Percentiles rank a stretch among this genome's conserved stretches.
These are phyloP conservation scores for Tubosaeta sp. DNA, from an alignment of 768 basidiomycete genomes.

Conservation along the genomic window DNA sequence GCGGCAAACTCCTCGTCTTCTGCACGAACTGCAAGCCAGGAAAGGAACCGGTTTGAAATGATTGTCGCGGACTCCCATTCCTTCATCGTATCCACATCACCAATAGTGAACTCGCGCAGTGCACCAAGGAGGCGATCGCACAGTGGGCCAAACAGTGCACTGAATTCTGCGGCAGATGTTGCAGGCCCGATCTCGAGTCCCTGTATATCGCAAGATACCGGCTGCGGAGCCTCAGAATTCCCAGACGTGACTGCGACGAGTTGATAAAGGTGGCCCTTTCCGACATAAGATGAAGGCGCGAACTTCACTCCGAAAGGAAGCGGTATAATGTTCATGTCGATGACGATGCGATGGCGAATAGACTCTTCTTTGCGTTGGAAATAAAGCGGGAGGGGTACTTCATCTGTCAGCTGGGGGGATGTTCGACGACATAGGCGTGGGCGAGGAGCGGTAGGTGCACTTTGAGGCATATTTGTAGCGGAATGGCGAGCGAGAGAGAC, in stretches of 20 bases:
- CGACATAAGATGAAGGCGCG: conserved; percentile 47
- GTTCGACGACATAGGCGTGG: conserved; percentile 14
- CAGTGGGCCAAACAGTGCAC: conserved; percentile 41
- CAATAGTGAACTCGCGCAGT: conserved; percentile 31
- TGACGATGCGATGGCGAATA: conserved; percentile 23
- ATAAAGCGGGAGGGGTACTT: conserved; percentile 12
- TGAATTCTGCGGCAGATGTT: conserved; percentile 43
- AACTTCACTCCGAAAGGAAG: conserved; percentile 54
- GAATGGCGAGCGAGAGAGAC: conserved; percentile 13
- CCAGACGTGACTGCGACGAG: conserved; percentile 41
- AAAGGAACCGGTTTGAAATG: conserved; percentile 41
- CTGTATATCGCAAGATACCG: conserved; percentile 30
- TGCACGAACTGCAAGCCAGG: conserved; percentile 38
- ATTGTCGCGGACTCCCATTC: conserved; percentile 41
- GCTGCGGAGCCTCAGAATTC: conserved; percentile 23
- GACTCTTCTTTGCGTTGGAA: conserved; percentile 11
- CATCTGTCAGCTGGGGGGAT: conserved; percentile 7
- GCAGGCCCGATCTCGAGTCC: conserved; percentile 42
- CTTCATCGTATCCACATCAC: conserved; percentile 17
- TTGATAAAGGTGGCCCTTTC: conserved; percentile 56
- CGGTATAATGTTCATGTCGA: conserved; percentile 50
- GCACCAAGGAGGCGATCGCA: conserved; percentile 42
- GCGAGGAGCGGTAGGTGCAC: conserved; percentile 4
- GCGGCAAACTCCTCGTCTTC: conserved; percentile 30
- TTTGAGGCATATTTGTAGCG: conserved; percentile 1